Conservation (phyloP, 129 eudicot genomes). For the Escallonia rubra region DNA sequence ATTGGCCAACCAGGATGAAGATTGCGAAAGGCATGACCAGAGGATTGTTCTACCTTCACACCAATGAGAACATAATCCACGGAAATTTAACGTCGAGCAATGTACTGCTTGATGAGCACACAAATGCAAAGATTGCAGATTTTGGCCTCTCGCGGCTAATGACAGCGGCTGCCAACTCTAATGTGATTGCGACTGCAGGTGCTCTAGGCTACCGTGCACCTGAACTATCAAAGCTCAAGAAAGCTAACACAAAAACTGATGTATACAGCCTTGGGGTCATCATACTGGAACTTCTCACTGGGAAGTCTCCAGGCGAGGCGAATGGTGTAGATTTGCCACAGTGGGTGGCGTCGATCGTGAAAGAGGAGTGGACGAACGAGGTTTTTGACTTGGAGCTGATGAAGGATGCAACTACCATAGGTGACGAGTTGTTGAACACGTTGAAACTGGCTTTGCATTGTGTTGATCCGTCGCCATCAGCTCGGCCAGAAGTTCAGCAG, state of each 20-base stretch:
- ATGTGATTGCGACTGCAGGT: slow-evolving; percentile 76
- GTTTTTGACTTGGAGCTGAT: slow-evolving; percentile 81
- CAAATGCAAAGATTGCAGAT: slow-evolving; percentile 59
- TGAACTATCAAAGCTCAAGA: slow-evolving; percentile 85
- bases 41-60: slow-evolving; percentile 72
- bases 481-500: slow-evolving; percentile 70
- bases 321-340: slow-evolving; percentile 71
- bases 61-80: slow-evolving; percentile 51
- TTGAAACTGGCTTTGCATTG: slow-evolving; percentile 86
- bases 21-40: slow-evolving; percentile 61
- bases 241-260: slow-evolving; percentile 80
- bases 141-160: slow-evolving; percentile 72
- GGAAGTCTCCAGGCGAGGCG: slow-evolving; percentile 81
- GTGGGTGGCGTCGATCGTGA: slow-evolving; percentile 90
- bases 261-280: slow-evolving; percentile 87
- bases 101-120: slow-evolving; percentile 60
- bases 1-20: slow-evolving; percentile 76
- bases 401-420: slow-evolving; percentile 78
- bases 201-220: slow-evolving; percentile 88
- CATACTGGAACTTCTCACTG: slow-evolving; percentile 70
- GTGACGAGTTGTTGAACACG: slow-evolving; percentile 79
- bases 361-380: slow-evolving; percentile 94
- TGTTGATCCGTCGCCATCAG: slow-evolving; percentile 79
- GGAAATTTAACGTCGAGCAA: slow-evolving; percentile 91
- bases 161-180: slow-evolving; percentile 68